phyloP scores from a whole-genome alignment of 306 rosid genomes.

The Rosa chinensis region DNA sequence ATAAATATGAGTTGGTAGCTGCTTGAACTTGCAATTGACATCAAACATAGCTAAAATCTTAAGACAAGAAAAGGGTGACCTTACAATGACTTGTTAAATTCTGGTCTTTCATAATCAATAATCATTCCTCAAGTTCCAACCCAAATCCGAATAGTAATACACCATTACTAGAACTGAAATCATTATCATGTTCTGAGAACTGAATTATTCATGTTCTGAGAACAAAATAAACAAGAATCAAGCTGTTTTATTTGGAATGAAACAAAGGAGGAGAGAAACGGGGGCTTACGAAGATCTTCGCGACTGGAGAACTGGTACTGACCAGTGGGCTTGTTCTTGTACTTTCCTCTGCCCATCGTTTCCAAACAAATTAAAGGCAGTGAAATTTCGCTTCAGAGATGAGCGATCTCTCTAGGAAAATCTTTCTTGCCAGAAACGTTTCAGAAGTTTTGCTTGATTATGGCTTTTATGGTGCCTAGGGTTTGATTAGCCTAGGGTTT shows the following conservation, averaged over 20 bases:
- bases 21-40: background rate
- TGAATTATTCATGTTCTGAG: background rate
- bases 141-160: background rate
- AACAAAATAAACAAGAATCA: background rate
- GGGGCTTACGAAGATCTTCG: constrained; percentile 70
- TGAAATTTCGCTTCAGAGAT: background rate
- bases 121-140: background rate
- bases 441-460: background rate
- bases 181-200: too few relatives aligned
- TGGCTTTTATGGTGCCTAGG: background rate
- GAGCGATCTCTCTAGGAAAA: background rate
- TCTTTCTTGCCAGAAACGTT: background rate
- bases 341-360: constrained; percentile 88
- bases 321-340: constrained; percentile 92
- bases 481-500: background rate
- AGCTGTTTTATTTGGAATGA: background rate
- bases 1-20: background rate
- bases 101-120: background rate
- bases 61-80: background rate
- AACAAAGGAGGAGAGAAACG: background rate
- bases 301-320: constrained; percentile 87
- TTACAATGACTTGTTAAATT: background rate
- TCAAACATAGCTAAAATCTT: background rate
- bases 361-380: background rate
- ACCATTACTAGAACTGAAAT: background rate